These are phyloP conservation scores for Juncus inflexus DNA, from an alignment of 176 grass and related monocot genomes.

Conservation along the genomic window DNA sequence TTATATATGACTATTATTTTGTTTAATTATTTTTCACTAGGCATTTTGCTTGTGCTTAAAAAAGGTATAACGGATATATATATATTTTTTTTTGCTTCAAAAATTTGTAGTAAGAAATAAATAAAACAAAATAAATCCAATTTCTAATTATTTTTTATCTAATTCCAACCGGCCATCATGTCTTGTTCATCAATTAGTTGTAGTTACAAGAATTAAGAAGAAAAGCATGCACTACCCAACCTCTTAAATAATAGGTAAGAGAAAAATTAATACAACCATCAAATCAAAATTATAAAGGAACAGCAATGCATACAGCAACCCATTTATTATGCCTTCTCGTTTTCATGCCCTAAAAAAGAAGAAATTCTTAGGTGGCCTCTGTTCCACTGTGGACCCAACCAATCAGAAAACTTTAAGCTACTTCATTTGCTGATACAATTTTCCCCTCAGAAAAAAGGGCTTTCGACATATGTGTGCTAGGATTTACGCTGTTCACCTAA, in stretches of 20 bases:
- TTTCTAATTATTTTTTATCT: too few species aligned
- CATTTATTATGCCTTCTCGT: not conserved
- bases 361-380: conserved; percentile 11
- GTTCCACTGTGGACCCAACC: conserved; percentile 4
- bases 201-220: not conserved
- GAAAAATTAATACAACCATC: conserved; percentile 7
- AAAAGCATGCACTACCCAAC: conserved; percentile 31
- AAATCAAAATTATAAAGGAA: not conserved
- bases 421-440: not conserved
- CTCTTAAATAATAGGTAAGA: conserved; percentile 29
- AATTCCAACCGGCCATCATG: too few species aligned
- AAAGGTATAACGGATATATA: too few species aligned
- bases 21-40: too few species aligned
- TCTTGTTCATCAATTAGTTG: too few species aligned
- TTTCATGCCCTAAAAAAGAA: conserved; percentile 7
- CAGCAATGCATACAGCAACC: conserved; percentile 20
- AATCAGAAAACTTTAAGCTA: not conserved
- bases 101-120: too few species aligned
- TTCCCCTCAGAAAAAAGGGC: not conserved
- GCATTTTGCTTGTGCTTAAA: too few species aligned
- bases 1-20: too few species aligned
- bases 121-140: too few species aligned
- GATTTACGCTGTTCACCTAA: not conserved
- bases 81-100: too few species aligned
- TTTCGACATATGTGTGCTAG: too few species aligned